Conservation (phyloP, 2,329 filamentous ascomycete species). For the Orbilia ellipsospora region DNA sequence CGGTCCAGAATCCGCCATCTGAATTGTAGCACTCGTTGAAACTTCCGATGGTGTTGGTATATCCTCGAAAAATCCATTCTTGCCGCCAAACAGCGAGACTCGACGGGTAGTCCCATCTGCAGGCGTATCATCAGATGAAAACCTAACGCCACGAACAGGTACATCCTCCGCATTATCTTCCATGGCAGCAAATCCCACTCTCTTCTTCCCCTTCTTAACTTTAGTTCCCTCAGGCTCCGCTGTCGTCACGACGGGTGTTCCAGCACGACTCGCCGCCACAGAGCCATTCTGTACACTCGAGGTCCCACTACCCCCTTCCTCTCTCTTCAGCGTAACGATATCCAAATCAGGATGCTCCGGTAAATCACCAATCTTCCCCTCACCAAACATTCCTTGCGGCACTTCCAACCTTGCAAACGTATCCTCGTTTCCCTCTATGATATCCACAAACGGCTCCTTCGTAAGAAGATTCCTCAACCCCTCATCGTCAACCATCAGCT, state of each 20-base stretch:
- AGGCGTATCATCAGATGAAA: background rate
- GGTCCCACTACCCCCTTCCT: background rate
- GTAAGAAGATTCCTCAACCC: conserved; percentile 71
- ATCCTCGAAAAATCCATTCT: conserved; percentile 25
- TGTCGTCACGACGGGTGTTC: conserved; percentile 1
- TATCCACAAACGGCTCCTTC: conserved; percentile 66
- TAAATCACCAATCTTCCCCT: conserved; percentile 55
- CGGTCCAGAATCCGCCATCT: background rate
- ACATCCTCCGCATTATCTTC: conserved; percentile 8
- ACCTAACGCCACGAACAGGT: background rate
- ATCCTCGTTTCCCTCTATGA: conserved; percentile 60
- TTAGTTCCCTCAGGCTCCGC: background rate
- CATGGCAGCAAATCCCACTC: conserved; percentile 13
- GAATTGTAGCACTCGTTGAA: background rate
- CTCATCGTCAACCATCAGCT: conserved; percentile 70
- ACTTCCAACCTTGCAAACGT: conserved; percentile 61
- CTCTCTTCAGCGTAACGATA: conserved; percentile 35
- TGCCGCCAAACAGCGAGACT: conserved; percentile 24
- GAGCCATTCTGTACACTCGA: background rate
- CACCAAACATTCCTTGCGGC: conserved; percentile 65
- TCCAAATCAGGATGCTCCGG: conserved; percentile 42
- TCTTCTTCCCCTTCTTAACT: conserved; percentile 14
- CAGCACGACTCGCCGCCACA: conserved; percentile 3
- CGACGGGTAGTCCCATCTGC: background rate
- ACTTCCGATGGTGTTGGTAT: background rate